These are phyloP conservation scores for Flaveria linearis DNA, from an alignment of 129 eudicot genomes.

Conservation along the genomic window DNA sequence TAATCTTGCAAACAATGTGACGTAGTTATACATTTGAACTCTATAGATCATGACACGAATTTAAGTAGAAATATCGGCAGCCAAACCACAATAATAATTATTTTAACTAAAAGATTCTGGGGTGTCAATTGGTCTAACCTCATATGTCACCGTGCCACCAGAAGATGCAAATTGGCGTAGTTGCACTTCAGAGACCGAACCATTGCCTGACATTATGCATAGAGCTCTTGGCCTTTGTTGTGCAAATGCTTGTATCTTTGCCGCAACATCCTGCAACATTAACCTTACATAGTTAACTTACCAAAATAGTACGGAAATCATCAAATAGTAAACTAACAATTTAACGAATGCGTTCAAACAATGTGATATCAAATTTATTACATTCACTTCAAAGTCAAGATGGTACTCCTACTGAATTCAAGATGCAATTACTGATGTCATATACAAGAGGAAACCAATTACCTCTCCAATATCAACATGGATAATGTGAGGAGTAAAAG, in stretches of 20 bases:
- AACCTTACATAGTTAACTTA: slow-evolving; percentile 1
- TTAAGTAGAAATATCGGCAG: not conserved
- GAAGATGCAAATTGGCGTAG: slow-evolving; percentile 60
- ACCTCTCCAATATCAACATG: slow-evolving; percentile 77
- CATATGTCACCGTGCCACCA: slow-evolving; percentile 62
- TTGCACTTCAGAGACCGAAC: slow-evolving; percentile 62
- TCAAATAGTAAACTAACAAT: not conserved
- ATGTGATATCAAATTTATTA: not conserved
- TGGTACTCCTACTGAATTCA: not conserved
- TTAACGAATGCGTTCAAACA: not conserved
- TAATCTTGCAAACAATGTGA: not conserved
- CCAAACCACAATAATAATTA: not conserved
- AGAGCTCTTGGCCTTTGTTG: slow-evolving; percentile 81
- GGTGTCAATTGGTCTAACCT: slow-evolving; percentile 48
- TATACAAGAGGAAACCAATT: not conserved
- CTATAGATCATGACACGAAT: not conserved
- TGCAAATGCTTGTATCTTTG: slow-evolving; percentile 65
- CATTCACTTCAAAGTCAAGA: no score
- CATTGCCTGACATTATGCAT: slow-evolving; percentile 75
- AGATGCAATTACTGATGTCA: not conserved
- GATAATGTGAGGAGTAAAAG: slow-evolving; percentile 90
- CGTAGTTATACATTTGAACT: not conserved
- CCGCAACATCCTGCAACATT: slow-evolving; percentile 62
- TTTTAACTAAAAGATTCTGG: not conserved
- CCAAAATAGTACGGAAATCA: not conserved